A percentile compares a stretch with the other conserved stretches of the same genome.
These are phyloP conservation scores for Eimeria maxima DNA, from an alignment of 169 alveolate genomes.

Conservation along the genomic window DNA sequence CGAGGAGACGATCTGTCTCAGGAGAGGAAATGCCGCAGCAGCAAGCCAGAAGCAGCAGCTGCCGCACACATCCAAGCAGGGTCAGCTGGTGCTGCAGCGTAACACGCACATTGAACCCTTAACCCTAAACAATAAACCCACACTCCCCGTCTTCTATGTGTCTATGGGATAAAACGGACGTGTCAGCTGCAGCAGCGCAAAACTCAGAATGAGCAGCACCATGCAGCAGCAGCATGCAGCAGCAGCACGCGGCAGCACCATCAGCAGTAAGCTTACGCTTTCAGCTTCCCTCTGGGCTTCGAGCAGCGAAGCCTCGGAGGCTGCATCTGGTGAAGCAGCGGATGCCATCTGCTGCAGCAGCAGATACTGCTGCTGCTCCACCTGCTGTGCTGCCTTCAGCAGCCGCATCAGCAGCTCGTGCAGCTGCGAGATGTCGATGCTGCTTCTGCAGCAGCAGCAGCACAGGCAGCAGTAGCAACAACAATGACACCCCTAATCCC, in stretches of 20 bases:
- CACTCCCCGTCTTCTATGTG: background rate
- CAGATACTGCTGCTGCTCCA: conserved; percentile 63
- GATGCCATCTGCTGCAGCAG: conserved; percentile 44
- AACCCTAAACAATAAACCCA: background rate
- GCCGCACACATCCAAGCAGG: conserved; percentile 67
- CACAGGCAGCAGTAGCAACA: background rate
- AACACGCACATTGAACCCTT: conserved; percentile 3
- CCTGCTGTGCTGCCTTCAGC: conserved; percentile 68
- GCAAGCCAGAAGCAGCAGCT: conserved; percentile 75
- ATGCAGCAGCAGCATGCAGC: conserved; percentile 3
- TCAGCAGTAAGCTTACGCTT: conserved; percentile 7
- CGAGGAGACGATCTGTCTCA: conserved; percentile 74
- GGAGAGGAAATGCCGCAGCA: conserved; percentile 38
- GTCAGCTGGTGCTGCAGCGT: conserved; percentile 73
- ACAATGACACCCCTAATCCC: background rate
- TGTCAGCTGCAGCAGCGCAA: background rate
- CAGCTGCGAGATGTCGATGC: conserved; percentile 40
- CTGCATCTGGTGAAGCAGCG: conserved; percentile 20
- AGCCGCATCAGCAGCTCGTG: conserved; percentile 74
- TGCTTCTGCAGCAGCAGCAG: conserved; percentile 39
- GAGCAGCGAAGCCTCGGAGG: conserved; percentile 19
- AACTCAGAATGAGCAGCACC: background rate
- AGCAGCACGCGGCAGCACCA: background rate
- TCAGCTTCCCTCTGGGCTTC: conserved; percentile 49
- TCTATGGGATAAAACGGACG: background rate